Conservation (phyloP, 208 protist genomes). For the Giardia muris region DNA sequence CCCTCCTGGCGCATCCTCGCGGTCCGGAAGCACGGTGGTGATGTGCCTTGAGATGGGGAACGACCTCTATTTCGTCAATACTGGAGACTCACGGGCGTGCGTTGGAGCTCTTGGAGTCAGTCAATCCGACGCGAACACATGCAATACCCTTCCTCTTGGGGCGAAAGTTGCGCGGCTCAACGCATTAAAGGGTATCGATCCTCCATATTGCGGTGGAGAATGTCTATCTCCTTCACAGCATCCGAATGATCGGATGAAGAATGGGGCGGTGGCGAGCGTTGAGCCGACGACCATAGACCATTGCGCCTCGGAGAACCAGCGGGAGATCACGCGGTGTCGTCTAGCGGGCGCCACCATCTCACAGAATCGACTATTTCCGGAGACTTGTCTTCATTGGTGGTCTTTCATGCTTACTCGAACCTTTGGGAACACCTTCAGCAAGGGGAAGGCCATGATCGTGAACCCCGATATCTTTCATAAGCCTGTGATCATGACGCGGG, state of each 20-base stretch:
- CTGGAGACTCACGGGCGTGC: background rate
- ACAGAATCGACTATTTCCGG: background rate
- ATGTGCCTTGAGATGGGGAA: background rate
- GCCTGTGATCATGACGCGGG: background rate
- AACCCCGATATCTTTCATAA: background rate
- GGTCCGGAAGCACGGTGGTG: background rate
- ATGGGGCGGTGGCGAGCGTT: background rate
- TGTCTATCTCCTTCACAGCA: too few species aligned
- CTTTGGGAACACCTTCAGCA: background rate
- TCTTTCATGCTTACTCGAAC: slow-evolving; percentile 6
- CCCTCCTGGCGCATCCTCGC: background rate
- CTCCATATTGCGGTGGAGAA: background rate
- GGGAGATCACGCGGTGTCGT: background rate
- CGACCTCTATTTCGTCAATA: slow-evolving; percentile 1
- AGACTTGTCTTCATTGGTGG: slow-evolving; percentile 2
- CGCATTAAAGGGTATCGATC: background rate
- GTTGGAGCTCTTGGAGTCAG: background rate
- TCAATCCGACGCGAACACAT: background rate
- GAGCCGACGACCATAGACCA: background rate
- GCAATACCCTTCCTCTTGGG: background rate
- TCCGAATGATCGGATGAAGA: too few species aligned
- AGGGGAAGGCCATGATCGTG: background rate
- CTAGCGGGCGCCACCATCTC: background rate
- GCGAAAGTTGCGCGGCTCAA: background rate
- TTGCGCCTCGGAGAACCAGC: background rate